These are phyloP conservation scores for Yueomyces sinensis DNA, from an alignment of 805 yeast genomes.

Conservation along the genomic window DNA sequence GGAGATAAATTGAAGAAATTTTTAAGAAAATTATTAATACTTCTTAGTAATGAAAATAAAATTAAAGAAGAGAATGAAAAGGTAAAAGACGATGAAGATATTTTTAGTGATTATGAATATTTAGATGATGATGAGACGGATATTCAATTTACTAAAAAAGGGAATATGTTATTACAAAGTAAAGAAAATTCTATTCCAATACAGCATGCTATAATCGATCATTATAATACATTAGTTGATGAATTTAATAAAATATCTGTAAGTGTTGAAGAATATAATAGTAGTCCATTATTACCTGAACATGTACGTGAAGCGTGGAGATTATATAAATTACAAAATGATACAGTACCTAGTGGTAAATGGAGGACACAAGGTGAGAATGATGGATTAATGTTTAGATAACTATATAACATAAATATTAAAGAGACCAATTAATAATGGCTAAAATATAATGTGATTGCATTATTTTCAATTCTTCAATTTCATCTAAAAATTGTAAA, in stretches of 20 bases:
- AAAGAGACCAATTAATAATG: constrained; percentile 18
- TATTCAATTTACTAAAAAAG: constrained; percentile 7
- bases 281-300: constrained; percentile 63
- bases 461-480: constrained; percentile 41
- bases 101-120: constrained; percentile 14
- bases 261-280: constrained; percentile 24
- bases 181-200: constrained; percentile 15
- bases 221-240: constrained; percentile 19
- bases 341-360: constrained; percentile 45
- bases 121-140: constrained; percentile 20
- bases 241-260: constrained; percentile 20
- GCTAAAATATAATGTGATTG: constrained; percentile 40
- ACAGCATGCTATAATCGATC: constrained; percentile 17
- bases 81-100: constrained; percentile 15
- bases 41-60: constrained; percentile 5
- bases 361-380: constrained; percentile 66
- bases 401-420: too few relatives aligned
- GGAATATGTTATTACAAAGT: constrained; percentile 16
- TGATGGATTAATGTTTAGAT: constrained; percentile 48
- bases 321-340: constrained; percentile 51
- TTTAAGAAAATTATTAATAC: constrained; percentile 23
- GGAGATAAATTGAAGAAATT: constrained; percentile 23
- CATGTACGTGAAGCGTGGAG: constrained; percentile 87
- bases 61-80: constrained; percentile 10
- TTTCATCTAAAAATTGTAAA: constrained; percentile 44